Evolutionary conservation across 75 land plant species (phyloP), one percentile per base, ranked within the genome.

Genomic region (Pseudotsuga menziesii): DNA sequence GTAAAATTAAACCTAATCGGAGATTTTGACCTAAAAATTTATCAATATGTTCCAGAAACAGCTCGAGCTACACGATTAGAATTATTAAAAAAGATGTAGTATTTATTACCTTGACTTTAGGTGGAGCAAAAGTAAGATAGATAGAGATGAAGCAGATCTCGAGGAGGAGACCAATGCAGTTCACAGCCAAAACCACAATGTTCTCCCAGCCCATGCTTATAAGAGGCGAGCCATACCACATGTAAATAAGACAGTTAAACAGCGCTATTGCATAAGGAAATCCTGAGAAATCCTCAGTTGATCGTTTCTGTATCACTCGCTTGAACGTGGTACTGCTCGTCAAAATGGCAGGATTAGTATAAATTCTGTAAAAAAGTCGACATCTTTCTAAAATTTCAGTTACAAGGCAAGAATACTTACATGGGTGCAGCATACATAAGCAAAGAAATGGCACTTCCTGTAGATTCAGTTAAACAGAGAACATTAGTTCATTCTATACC

Each of bases 241-340:
- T 80, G 78, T 91, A 92, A 0, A 92, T 62, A 80, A 90, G 85
- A 74, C 91, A 92, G 76, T 90, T 94, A 62, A 89, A 82, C 44
- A 92, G 86, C 8, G 93, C 92, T 56, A 87, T 25, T 8, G 88
- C 80, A 73, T 94, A 94, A 2, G 95, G 98, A 19, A 94, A 29
- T 32, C 89, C 90, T 36, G 91, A 90, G 78, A 83, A 92, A 44
- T 81, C 86, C 76, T 87, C 92, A 1, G 91, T 90, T 64, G 89
- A 84, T 74, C 76, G 83, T 81, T 83, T 90, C 88, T 64, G 82
- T 48, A 89, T 78, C 7, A 94, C 90, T 77, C 87, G 87, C 62
- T 64, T 73, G 62, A 94, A 94, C 1, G 97, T 94, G 3, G 61
- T 19, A 20, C 61, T 60, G 54, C 54, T 48, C 54, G 9, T 9